phyloP scores from a whole-genome alignment of 768 basidiomycete genomes.

The Rhizopogon rudus region DNA sequence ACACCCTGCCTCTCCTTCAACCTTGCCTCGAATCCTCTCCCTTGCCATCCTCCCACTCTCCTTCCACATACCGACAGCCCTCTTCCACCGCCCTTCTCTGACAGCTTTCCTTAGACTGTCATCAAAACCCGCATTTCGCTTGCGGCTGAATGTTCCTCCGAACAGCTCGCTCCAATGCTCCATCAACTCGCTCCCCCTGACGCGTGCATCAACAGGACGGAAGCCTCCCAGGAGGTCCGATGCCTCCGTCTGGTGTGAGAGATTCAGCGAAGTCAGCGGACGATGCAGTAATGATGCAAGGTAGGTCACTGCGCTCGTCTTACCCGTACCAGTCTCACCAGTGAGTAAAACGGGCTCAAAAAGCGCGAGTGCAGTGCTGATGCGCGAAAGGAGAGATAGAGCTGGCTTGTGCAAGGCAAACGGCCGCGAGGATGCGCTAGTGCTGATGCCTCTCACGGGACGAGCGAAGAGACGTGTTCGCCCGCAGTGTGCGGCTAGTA shows the following conservation, averaged over 20 bases:
- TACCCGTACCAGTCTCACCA: constrained; percentile 99
- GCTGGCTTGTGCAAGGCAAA: constrained; percentile 92
- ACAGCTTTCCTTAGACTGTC: constrained; percentile 78
- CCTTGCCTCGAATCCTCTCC: constrained; percentile 48
- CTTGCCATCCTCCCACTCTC: constrained; percentile 68
- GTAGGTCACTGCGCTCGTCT: constrained; percentile 89
- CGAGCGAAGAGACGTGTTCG: constrained; percentile 53
- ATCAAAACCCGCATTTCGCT: constrained; percentile 85
- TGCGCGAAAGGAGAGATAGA: constrained; percentile 69
- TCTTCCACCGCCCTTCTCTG: constrained; percentile 79
- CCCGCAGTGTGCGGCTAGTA: constrained; percentile 56
- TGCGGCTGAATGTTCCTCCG: constrained; percentile 80
- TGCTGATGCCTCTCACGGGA: constrained; percentile 30
- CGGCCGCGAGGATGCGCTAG: constrained; percentile 40
- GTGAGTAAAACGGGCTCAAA: constrained; percentile 86
- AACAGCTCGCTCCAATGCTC: constrained; percentile 77
- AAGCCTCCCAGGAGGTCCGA: constrained; percentile 93
- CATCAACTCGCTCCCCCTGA: constrained; percentile 69
- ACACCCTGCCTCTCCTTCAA: constrained; percentile 23
- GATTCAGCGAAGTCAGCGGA: constrained; percentile 82
- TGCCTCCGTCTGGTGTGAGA: constrained; percentile 95
- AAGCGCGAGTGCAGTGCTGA: constrained; percentile 66
- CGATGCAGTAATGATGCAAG: constrained; percentile 73
- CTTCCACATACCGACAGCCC: constrained; percentile 78
- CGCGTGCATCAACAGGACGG: constrained; percentile 87